Conservation (phyloP, 768 basidiomycete genomes). For the Lactifluus subvellereus region DNA sequence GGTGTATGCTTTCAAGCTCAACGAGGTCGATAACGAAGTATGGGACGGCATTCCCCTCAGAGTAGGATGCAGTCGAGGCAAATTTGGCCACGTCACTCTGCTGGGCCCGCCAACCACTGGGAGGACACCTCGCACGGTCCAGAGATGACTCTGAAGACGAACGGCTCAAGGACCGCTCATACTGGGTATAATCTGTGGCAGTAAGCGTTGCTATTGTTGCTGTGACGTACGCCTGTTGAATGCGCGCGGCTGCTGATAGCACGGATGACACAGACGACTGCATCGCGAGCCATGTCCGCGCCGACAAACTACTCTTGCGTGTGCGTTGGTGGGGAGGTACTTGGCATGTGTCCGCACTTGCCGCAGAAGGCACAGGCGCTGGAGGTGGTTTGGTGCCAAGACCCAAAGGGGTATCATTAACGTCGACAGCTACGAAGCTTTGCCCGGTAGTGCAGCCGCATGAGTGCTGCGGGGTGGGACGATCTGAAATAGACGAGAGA, state of each 20-base stretch:
- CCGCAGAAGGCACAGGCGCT: not conserved
- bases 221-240: constrained; percentile 54
- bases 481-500: not conserved
- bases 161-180: constrained; percentile 5
- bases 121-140: constrained; percentile 40
- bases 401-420: constrained; percentile 21
- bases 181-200: constrained; percentile 24
- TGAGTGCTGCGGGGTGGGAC: constrained; percentile 8
- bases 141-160: constrained; percentile 28
- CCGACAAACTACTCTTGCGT: not conserved
- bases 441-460: constrained; percentile 20
- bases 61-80: not conserved
- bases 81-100: constrained; percentile 15
- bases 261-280: constrained; percentile 18
- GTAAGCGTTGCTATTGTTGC: constrained; percentile 46
- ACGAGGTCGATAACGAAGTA: constrained; percentile 17
- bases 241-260: constrained; percentile 32
- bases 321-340: not conserved
- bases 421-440: constrained; percentile 19
- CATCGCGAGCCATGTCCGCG: constrained; percentile 9
- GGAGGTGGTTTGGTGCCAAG: not conserved
- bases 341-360: constrained; percentile 3
- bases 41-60: not conserved
- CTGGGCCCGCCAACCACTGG: constrained; percentile 41
- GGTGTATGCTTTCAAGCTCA: not conserved